Base-by-base conservation (phyloP, 2,329 filamentous ascomycete species). In the Verticillium albo-atrum region DNA sequence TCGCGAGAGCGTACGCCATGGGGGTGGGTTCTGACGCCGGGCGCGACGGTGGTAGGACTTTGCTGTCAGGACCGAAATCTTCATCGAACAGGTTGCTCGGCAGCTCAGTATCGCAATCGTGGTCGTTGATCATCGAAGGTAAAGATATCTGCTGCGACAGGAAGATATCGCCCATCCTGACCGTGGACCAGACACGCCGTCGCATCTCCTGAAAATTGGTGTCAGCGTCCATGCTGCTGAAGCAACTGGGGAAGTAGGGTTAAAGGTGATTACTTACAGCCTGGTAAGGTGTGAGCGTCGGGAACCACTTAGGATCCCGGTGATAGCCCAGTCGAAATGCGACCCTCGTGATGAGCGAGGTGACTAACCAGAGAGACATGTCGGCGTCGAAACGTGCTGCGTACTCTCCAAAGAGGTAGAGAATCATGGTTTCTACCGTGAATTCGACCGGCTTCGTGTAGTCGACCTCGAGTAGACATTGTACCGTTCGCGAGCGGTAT, bases 51-150 rank as follows among this genome's bases (percentile, higher is more conserved):
- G 91, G 91, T 10, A 94, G 72, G 7, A 81, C 75, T 64, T 87
- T 89, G 63, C 86, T 89, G 25, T 85, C 82, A 3, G 89, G 87
- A 54, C 87, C 82, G 42, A 95, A 87, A 65, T 94, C 91, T 63
- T 93, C 89, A 65, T 95, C 91, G 69, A 90, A 91, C 17, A 94
- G 82, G 68, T 94, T 95, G 59, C 87, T 84, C 1, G 91, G 91
- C 6, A 91, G 75, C 65, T 89, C 82, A 0, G 90, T 89, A 67
- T 95, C 91, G 58, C 87, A 92, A 68, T 92, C 88, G 54, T 89
- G 81, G 14, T 89, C 82, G 63, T 89, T 84, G 27, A 93, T 87
- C 82, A 93, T 92, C 62, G 76, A 82, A 4, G 84, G 83, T 23
- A 87, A 70, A n/a, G 82, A 85, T 2, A 86, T 79, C 68, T 92